Evolutionary conservation across 768 basidiomycete species (phyloP), one percentile per base, ranked within the genome.

Genomic region (Boletus edulis): DNA sequence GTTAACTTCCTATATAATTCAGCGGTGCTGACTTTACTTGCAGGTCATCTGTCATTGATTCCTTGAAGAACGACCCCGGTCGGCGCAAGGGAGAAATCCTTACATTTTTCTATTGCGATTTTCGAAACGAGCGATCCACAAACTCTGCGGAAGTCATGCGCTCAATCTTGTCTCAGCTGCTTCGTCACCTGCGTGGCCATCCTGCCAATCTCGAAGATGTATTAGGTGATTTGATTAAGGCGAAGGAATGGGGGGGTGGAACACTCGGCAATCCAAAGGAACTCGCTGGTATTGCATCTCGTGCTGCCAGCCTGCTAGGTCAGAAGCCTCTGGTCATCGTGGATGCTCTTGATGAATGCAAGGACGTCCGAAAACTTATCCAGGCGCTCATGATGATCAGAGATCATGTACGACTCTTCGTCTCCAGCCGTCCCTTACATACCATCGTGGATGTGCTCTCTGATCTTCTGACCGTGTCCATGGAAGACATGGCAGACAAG

Each of bases 321-420:
- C 50, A 31, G 24, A 42, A 31, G 27, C 53, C 51, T 27, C 4
- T 52, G 22, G 38, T 55, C 2, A 6, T 55, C 6, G 50, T 55
- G 3, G 54, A 56, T 52, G 55, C 50, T 5, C 55, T 56, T 17
- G 54, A 56, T 8, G 55, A 56, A 31, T 56, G 51, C 32, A 35
- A 42, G 4, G 45, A 56, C 12, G 17, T 46, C 15, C 29, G 12
- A 7, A n/a, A 15, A 6, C 50, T 56, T 0, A 14, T 55, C 5
- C 37, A 41, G 43, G 42, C 49, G 34, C 54, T 55, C 20, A 46
- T 41, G 29, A 20, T 27, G n/a, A 15, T 55, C 44, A 55, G 9
- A 8, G 15, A n/a, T 11, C 2, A 20, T 9, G 46, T 54, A 17
- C 52, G 15, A 6, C 52, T 54, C 39, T 54, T 54, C 10, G 46